Percentiles rank a stretch among this genome's conserved stretches.
These are phyloP conservation scores for Aspergillus brasiliensis DNA, from an alignment of 2,329 filamentous ascomycete genomes.

Conservation along the genomic window DNA sequence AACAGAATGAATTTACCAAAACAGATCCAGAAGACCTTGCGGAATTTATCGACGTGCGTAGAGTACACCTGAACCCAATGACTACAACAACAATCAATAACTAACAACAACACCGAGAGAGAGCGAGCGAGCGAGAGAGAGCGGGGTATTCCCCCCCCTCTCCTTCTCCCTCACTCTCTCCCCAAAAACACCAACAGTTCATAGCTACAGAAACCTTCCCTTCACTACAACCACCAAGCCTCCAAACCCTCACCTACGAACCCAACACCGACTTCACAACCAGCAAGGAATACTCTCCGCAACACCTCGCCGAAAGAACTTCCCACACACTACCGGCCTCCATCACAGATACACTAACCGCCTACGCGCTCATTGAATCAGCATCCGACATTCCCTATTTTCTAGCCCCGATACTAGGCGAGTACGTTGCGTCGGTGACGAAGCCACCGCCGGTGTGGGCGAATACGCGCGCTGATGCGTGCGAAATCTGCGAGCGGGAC, in stretches of 20 bases:
- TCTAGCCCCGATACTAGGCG: slow-evolving; percentile 63
- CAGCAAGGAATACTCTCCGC: slow-evolving; percentile 60
- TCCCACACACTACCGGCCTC: slow-evolving; percentile 57
- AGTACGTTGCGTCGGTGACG: slow-evolving; percentile 62
- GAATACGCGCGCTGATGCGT: slow-evolving; percentile 59
- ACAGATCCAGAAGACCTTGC: slow-evolving; percentile 67
- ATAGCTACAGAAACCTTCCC: slow-evolving; percentile 70
- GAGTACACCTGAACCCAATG: background rate
- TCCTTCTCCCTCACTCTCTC: background rate
- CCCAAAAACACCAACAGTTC: slow-evolving; percentile 56
- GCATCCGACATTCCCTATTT: slow-evolving; percentile 54
- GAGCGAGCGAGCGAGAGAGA: background rate
- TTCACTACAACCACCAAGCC: slow-evolving; percentile 57
- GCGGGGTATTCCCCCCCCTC: background rate
- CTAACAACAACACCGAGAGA: background rate
- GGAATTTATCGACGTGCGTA: slow-evolving; percentile 71
- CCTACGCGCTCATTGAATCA: slow-evolving; percentile 64
- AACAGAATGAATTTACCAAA: slow-evolving; percentile 3
- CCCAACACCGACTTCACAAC: slow-evolving; percentile 51
- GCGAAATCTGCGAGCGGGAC: slow-evolving; percentile 74
- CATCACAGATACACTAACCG: slow-evolving; percentile 66
- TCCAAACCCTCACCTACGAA: slow-evolving; percentile 65
- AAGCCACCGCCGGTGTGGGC: slow-evolving; percentile 66
- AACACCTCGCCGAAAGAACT: slow-evolving; percentile 49
- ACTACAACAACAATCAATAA: background rate